Percentiles rank a stretch among this genome's conserved stretches.
phyloP scores from a whole-genome alignment of 345 rosid species.

The Eutrema heterophyllum region DNA sequence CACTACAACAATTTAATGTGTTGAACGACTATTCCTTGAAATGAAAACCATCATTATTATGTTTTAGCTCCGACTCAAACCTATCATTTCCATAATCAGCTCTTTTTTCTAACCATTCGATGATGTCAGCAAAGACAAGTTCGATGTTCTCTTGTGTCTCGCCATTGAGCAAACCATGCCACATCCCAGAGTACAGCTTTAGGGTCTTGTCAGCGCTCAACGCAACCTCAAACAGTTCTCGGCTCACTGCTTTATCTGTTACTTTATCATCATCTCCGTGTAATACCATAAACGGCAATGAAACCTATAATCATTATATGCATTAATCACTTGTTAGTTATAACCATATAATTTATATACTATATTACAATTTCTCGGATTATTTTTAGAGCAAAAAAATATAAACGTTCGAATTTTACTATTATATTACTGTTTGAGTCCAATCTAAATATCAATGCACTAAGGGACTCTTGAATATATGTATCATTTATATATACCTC shows the following conservation, averaged over 20 bases:
- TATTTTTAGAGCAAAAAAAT: no score
- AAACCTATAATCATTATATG: slow-evolving; percentile 36
- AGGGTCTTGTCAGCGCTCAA: slow-evolving; percentile 65
- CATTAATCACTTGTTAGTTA: no score
- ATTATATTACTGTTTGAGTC: no score
- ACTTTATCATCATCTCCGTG: slow-evolving; percentile 87
- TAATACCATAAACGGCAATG: slow-evolving; percentile 63
- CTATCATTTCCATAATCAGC: slow-evolving; percentile 30
- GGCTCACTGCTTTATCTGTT: slow-evolving; percentile 66
- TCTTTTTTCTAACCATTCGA: slow-evolving; percentile 56
- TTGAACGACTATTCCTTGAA: background rate
- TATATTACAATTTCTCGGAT: no score
- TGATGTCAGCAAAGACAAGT: slow-evolving; percentile 57
- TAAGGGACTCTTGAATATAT: no score
- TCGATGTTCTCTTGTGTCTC: slow-evolving; percentile 59
- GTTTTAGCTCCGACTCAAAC: slow-evolving; percentile 50
- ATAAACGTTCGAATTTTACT: no score
- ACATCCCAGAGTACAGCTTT: slow-evolving; percentile 75
- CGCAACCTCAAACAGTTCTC: slow-evolving; percentile 45
- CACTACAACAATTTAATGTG: no score
- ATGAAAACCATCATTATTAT: background rate
- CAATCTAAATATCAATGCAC: no score
- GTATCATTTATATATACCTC: slow-evolving; percentile 53
- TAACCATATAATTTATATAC: no score
- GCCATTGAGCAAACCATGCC: slow-evolving; percentile 83